Conservation (phyloP, 768 basidiomycete genomes). For the Hemileccinum impolitum region DNA sequence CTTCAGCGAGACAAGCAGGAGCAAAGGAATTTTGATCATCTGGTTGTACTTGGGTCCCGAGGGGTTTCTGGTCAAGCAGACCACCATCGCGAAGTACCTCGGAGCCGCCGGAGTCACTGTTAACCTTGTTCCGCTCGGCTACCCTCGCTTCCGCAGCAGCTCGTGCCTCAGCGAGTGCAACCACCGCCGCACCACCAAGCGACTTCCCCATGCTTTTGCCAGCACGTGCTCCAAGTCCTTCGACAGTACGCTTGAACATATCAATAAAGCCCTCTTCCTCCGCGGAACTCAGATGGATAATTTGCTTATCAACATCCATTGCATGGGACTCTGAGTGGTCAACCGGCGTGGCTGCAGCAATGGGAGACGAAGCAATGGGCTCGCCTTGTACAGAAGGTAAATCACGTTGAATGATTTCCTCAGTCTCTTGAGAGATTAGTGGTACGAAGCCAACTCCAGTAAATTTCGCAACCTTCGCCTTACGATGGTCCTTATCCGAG, state of each 20-base stretch:
- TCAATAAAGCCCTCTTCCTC: slow-evolving; percentile 52
- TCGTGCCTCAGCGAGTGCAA: slow-evolving; percentile 63
- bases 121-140: slow-evolving; percentile 57
- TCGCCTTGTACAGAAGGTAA: slow-evolving; percentile 4
- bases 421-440: slow-evolving; percentile 13
- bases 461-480: slow-evolving; percentile 49
- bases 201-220: slow-evolving; percentile 63
- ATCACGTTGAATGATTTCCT: slow-evolving; percentile 3
- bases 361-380: neutral
- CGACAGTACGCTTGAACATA: slow-evolving; percentile 67
- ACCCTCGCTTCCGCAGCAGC: slow-evolving; percentile 66
- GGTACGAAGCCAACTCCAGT: slow-evolving; percentile 33
- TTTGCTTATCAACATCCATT: slow-evolving; percentile 20
- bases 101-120: slow-evolving; percentile 26
- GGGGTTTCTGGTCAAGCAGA: slow-evolving; percentile 5
- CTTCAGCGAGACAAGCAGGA: slow-evolving; percentile 1
- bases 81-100: slow-evolving; percentile 26
- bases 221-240: slow-evolving; percentile 56
- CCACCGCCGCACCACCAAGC: slow-evolving; percentile 48
- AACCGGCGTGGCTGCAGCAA: neutral
- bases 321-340: slow-evolving; percentile 21
- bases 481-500: slow-evolving; percentile 41
- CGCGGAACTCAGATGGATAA: slow-evolving; percentile 6
- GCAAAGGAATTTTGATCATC: neutral
- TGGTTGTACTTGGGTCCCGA: neutral